Base-by-base conservation (phyloP, 2,329 filamentous ascomycete genomes). In the Dactylellina leptospora region DNA sequence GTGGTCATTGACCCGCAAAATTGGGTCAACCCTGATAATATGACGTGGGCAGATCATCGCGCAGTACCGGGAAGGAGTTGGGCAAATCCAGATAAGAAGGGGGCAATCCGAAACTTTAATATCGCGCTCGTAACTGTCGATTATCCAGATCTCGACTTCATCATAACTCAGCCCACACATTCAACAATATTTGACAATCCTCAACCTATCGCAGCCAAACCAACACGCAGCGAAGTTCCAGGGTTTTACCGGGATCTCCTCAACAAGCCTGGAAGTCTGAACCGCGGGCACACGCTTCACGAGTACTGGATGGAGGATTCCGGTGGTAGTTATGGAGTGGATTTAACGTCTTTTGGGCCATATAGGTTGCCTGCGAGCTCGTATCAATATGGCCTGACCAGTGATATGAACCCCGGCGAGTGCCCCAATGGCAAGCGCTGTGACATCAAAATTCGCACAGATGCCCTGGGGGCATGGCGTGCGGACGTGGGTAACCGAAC, bases 231-330 rank as follows among this genome's bases (percentile, higher is more conserved):
- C 9, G 80, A 83, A 36, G 83, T 85, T 0, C 83, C 83, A 0
- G 77, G 78, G 1, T 85, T 83, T 74, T 85, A 85, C 75, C 80
- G 80, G 27, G 82, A 85, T 68, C 77, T 85, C 2, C 79, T 85
- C 51, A 85, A 85, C 72, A 82, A 77, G 53, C 83, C 83, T 0
- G 80, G 78, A 38, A 82, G 83, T 2, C 76, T 85, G 27, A 85
- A 85, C 63, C 78, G 78, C n/a, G 81, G 81, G 2, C 84, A 84
- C 69, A 85, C 84, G 1, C 78, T 85, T 1, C 84, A 85, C 68
- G 83, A 85, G 76, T 85, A 85, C 75, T 85, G 84, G 84, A 85
- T 85, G 83, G 83, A 83, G 56, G 84, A 85, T 76, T 84, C 83
- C 0, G 82, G 80, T 10, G 84, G 84, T 1, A 80, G 81, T 16